phyloP scores from a whole-genome alignment of 2,329 filamentous ascomycete genomes.

The Gaeumannomyces sp. region DNA sequence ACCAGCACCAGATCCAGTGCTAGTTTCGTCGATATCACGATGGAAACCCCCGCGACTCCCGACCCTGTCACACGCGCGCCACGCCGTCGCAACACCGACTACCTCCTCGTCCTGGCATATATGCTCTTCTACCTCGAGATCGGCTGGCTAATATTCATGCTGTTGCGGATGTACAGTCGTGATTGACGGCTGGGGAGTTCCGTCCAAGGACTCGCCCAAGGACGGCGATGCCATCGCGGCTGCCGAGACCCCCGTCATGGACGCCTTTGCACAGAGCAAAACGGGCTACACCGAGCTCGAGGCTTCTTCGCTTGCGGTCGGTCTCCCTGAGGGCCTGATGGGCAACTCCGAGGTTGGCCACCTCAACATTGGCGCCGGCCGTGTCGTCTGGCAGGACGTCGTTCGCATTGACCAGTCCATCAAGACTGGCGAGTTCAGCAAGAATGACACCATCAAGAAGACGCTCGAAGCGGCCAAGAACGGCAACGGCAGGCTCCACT shows the following conservation, averaged over 20 bases:
- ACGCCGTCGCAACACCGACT: slow-evolving; percentile 22
- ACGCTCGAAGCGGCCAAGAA: slow-evolving; percentile 75
- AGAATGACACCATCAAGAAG: slow-evolving; percentile 69
- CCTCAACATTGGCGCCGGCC: slow-evolving; percentile 94
- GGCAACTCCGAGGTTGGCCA: slow-evolving; percentile 98
- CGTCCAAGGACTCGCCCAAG: slow-evolving; percentile 71
- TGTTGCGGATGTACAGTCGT: slow-evolving; percentile 64
- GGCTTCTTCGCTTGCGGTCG: slow-evolving; percentile 91
- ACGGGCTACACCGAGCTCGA: slow-evolving; percentile 90
- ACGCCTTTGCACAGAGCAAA: slow-evolving; percentile 73
- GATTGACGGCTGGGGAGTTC: slow-evolving; percentile 97
- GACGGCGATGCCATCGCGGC: slow-evolving; percentile 93
- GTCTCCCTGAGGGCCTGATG: slow-evolving; percentile 94
- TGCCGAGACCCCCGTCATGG: slow-evolving; percentile 92
- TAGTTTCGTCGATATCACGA: background rate
- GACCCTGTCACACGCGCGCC: slow-evolving; percentile 1
- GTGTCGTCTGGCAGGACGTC: slow-evolving; percentile 97
- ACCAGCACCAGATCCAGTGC: too few species aligned
- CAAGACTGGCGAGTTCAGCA: slow-evolving; percentile 74
- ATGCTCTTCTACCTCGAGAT: slow-evolving; percentile 51
- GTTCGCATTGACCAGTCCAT: slow-evolving; percentile 93
- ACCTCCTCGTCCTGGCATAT: slow-evolving; percentile 42
- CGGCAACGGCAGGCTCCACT: slow-evolving; percentile 85
- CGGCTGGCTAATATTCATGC: slow-evolving; percentile 52
- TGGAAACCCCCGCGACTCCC: background rate